Conservation (phyloP, 164 flowering plant genomes). For the Chimonanthus salicifolius region DNA sequence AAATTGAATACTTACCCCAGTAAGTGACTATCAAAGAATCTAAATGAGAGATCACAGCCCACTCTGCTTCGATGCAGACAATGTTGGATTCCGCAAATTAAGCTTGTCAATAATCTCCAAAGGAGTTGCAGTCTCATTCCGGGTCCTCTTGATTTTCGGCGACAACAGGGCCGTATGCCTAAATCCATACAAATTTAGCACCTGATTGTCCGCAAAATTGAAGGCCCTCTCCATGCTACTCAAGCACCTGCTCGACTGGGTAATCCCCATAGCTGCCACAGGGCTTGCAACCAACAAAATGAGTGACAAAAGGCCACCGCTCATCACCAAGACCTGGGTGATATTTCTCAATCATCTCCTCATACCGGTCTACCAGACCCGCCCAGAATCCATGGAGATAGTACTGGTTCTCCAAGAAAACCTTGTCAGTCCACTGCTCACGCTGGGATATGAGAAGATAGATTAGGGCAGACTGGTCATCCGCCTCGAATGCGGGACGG, state of each 20-base stretch:
- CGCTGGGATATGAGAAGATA: slow-evolving; percentile 65
- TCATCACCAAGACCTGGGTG: slow-evolving; percentile 90
- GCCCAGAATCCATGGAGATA: slow-evolving; percentile 86
- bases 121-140: slow-evolving; percentile 70
- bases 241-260: slow-evolving; percentile 74
- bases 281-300: slow-evolving; percentile 27
- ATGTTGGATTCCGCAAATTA: slow-evolving; percentile 50
- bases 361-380: slow-evolving; percentile 73
- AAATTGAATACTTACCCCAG: not conserved
- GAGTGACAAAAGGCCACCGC: slow-evolving; percentile 96
- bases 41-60: not conserved
- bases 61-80: slow-evolving; percentile 7
- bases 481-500: slow-evolving; percentile 86
- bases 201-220: slow-evolving; percentile 93
- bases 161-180: slow-evolving; percentile 71
- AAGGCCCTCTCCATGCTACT: slow-evolving; percentile 86
- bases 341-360: slow-evolving; percentile 83
- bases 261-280: slow-evolving; percentile 92
- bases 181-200: slow-evolving; percentile 77
- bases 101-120: slow-evolving; percentile 56
- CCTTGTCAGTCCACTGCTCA: slow-evolving; percentile 69
- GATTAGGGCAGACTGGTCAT: slow-evolving; percentile 89
- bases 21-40: not conserved
- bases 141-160: slow-evolving; percentile 73
- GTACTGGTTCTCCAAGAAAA: slow-evolving; percentile 70